A percentile compares a stretch with the other conserved stretches of the same genome.
Conservation (phyloP, 352 stramenopile species). For the Peronosclerospora sorghi region DNA sequence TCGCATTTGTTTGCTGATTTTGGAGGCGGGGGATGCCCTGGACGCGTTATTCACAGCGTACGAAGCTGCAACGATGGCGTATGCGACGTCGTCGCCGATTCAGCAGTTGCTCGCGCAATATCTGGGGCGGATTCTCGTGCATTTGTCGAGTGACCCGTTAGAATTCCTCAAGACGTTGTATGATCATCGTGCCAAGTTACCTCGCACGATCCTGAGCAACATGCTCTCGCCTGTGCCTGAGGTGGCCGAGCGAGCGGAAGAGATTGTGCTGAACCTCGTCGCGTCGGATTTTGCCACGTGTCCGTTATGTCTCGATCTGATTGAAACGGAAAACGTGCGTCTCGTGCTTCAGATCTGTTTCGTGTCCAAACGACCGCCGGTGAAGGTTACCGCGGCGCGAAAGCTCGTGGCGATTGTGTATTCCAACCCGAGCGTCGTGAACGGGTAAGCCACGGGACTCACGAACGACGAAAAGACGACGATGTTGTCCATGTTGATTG, state of each 20-base stretch:
- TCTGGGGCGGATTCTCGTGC: constrained; percentile 46
- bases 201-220: constrained; percentile 47
- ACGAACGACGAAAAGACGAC: constrained; percentile 37
- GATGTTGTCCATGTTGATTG: constrained; percentile 59
- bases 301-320: constrained; percentile 64
- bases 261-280: constrained; percentile 65
- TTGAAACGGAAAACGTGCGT: constrained; percentile 49
- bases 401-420: constrained; percentile 82
- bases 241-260: constrained; percentile 47
- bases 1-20: no score
- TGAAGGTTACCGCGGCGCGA: constrained; percentile 52
- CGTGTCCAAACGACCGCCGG: constrained; percentile 32
- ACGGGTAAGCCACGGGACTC: constrained; percentile 36
- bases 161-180: constrained; percentile 79
- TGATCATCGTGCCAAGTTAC: constrained; percentile 57
- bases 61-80: constrained; percentile 30
- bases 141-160: constrained; percentile 58
- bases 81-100: constrained; percentile 16
- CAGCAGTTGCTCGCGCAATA: constrained; percentile 36
- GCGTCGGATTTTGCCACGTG: constrained; percentile 76
- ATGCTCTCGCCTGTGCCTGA: constrained; percentile 39
- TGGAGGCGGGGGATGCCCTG: constrained; percentile 22
- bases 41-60: constrained; percentile 50
- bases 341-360: constrained; percentile 51
- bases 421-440: constrained; percentile 37